Conservation (phyloP, 106 monocot species). For the Dendrobium catenatum region DNA sequence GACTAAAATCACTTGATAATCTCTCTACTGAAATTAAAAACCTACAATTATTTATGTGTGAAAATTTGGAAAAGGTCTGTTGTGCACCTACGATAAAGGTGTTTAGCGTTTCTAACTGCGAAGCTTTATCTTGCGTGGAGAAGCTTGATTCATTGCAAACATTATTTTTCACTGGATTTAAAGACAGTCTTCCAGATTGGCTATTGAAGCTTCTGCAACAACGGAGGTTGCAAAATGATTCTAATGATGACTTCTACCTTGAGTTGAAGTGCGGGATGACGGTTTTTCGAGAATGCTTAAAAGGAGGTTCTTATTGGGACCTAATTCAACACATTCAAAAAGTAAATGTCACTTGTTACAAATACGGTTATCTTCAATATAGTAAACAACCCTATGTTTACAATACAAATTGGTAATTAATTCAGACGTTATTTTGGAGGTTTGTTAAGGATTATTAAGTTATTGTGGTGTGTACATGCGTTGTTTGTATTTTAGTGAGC, state of each 20-base stretch:
- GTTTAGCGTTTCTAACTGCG: not conserved
- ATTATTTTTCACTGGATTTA: not conserved
- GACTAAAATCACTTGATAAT: not conserved
- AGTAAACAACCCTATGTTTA: constrained; percentile 20
- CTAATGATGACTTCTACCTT: not conserved
- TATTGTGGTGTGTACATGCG: too few relatives aligned
- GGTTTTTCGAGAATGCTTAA: not conserved
- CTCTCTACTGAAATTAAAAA: not conserved
- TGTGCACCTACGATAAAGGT: not conserved
- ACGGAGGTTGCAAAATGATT: not conserved
- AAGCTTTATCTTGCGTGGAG: not conserved
- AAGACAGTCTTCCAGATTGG: constrained; percentile 14
- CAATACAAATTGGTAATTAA: constrained; percentile 10
- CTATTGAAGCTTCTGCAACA: not conserved
- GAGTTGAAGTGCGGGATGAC: not conserved
- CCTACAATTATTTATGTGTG: not conserved
- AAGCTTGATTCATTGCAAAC: not conserved
- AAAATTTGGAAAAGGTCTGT: not conserved
- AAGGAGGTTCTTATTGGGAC: constrained; percentile 24
- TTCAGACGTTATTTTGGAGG: too few relatives aligned
- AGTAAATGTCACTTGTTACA: not conserved
- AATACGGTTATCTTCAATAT: constrained; percentile 17
- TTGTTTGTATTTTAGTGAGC: too few relatives aligned
- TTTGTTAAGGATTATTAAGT: too few relatives aligned
- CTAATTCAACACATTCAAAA: constrained; percentile 16